Evolutionary conservation across 306 rosid genomes (phyloP).

Genomic region (Geum urbanum): DNA sequence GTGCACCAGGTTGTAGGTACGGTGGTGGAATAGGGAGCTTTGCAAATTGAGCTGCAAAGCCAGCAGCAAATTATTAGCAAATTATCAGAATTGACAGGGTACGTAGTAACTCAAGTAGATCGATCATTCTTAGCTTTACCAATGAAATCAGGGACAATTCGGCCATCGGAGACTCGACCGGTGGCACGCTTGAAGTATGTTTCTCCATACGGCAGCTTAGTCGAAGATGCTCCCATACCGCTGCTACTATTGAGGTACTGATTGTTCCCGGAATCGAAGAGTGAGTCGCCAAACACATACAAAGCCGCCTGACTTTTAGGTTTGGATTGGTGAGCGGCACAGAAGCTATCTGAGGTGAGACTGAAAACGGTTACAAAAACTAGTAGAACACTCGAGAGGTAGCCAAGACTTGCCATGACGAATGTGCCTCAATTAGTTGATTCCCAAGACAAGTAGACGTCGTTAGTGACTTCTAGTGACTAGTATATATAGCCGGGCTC

Average conservation of each 20-base stretch:
- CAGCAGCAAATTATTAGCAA: not conserved
- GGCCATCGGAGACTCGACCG: constrained; percentile 42
- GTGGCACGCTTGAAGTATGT: constrained; percentile 35
- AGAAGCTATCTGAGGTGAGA: not conserved
- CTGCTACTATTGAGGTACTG: constrained; percentile 38
- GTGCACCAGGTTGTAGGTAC: constrained; percentile 39
- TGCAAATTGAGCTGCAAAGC: constrained; percentile 53
- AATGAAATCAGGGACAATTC: constrained; percentile 41
- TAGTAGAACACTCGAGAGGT: not conserved
- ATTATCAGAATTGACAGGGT: not conserved
- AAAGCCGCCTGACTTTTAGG: constrained; percentile 26
- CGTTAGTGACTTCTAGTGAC: not conserved
- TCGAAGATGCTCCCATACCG: not conserved
- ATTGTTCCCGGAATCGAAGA: constrained; percentile 44
- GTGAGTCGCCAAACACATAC: constrained; percentile 44
- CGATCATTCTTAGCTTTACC: constrained; percentile 11
- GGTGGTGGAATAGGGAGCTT: constrained; percentile 43
- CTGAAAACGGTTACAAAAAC: not conserved
- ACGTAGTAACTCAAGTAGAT: not conserved
- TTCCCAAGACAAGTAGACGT: not conserved
- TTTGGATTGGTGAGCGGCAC: not conserved
- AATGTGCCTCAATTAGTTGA: not conserved
- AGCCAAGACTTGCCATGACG: constrained; percentile 13
- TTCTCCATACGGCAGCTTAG: constrained; percentile 35
- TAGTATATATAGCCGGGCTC: not conserved